Percentiles rank a stretch among this genome's conserved stretches.
These are phyloP conservation scores for Laguncularia racemosa DNA, from an alignment of 345 rosid species.

Conservation along the genomic window DNA sequence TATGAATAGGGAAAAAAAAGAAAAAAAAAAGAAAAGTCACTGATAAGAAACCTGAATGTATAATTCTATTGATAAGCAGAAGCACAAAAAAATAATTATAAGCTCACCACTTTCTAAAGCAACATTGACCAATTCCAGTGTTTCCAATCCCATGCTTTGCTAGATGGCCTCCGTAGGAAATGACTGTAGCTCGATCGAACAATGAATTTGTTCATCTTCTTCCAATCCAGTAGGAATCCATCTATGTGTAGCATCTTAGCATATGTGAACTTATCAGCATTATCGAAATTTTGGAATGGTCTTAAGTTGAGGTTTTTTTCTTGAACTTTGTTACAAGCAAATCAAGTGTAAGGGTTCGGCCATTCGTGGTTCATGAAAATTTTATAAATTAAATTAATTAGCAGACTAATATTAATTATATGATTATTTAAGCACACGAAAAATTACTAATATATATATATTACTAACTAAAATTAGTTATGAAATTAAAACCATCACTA, in stretches of 20 bases:
- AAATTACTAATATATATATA: too few relatives aligned
- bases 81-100: too few relatives aligned
- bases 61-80: too few relatives aligned
- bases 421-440: too few relatives aligned
- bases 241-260: conserved; percentile 20
- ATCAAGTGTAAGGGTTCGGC: conserved; percentile 28
- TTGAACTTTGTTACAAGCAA: conserved; percentile 18
- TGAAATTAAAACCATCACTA: too few relatives aligned
- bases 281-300: conserved; percentile 5
- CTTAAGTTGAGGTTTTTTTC: conserved; percentile 19
- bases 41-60: too few relatives aligned
- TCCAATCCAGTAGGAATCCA: conserved; percentile 49
- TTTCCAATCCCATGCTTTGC: conserved; percentile 21
- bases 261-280: conserved; percentile 26
- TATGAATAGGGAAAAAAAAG: too few relatives aligned
- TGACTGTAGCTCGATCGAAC: conserved; percentile 24
- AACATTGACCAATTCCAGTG: conserved; percentile 26
- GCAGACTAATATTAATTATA: too few relatives aligned
- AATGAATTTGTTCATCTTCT: conserved; percentile 23
- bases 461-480: too few relatives aligned
- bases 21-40: too few relatives aligned
- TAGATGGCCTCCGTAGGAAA: conserved; percentile 24
- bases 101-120: conserved; percentile 20
- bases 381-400: too few relatives aligned
- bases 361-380: too few relatives aligned